Percentiles rank a stretch among this genome's conserved stretches.
Evolutionary conservation across 495 filamentous ascomycete species (phyloP).

Genomic region (Daldinia childiae): DNA sequence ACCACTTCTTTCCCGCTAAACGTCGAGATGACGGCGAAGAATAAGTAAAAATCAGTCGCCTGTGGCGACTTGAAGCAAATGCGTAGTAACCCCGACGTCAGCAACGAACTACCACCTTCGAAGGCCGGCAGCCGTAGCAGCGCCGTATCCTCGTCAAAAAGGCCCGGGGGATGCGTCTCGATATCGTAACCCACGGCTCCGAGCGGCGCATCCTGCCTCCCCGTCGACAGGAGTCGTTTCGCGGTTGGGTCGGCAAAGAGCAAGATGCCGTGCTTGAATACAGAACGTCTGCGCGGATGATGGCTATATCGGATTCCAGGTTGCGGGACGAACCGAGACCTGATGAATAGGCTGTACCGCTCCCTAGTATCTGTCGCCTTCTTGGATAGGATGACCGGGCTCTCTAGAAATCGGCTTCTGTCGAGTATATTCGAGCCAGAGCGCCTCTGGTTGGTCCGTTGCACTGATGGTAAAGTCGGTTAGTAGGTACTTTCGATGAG

Average conservation of each 20-base stretch:
- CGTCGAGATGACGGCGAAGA: constrained; percentile 24
- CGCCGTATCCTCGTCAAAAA: constrained; percentile 21
- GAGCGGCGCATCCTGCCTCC: constrained; percentile 13
- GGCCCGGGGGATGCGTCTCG: constrained; percentile 13
- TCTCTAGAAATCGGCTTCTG: not conserved
- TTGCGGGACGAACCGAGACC: constrained; percentile 2
- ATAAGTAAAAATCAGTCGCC: constrained; percentile 19
- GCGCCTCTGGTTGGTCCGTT: constrained; percentile 17
- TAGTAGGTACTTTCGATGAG: no score
- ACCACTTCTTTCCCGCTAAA: not conserved
- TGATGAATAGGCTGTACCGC: constrained; percentile 23
- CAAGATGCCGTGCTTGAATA: constrained; percentile 17
- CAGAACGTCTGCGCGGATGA: not conserved
- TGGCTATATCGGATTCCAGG: not conserved
- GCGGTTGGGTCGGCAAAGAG: constrained; percentile 28
- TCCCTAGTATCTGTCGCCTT: constrained; percentile 28
- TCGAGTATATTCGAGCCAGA: constrained; percentile 27
- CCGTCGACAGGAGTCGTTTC: constrained; percentile 10
- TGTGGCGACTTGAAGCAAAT: constrained; percentile 31
- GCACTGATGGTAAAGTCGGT: not conserved
- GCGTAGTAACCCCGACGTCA: constrained; percentile 20
- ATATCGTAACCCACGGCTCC: constrained; percentile 26
- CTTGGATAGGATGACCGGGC: constrained; percentile 13
- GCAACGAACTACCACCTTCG: constrained; percentile 14
- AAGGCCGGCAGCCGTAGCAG: constrained; percentile 14